Conservation (phyloP, 2,329 filamentous ascomycete species). For the Fusarium bactridioides region DNA sequence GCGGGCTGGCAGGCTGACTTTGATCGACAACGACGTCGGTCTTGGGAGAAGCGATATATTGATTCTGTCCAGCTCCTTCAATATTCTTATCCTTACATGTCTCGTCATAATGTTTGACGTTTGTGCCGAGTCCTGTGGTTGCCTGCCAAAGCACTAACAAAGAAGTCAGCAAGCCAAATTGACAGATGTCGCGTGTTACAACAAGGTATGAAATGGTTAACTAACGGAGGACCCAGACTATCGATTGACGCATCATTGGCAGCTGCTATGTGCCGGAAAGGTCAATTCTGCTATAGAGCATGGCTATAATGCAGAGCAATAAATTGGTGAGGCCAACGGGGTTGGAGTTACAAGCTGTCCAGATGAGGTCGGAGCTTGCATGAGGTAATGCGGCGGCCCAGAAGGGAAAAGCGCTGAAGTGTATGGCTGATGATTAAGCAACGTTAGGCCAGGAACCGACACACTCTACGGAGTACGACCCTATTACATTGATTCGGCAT, state of each 20-base stretch:
- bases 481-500: background rate
- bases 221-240: slow-evolving; percentile 54
- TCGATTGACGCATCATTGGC: slow-evolving; percentile 52
- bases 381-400: slow-evolving; percentile 39
- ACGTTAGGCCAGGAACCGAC: slow-evolving; percentile 1
- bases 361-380: slow-evolving; percentile 39
- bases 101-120: slow-evolving; percentile 50
- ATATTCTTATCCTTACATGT: slow-evolving; percentile 42
- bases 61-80: slow-evolving; percentile 40
- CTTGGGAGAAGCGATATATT: slow-evolving; percentile 45
- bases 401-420: slow-evolving; percentile 10
- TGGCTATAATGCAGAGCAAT: slow-evolving; percentile 38
- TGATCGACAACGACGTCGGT: slow-evolving; percentile 44
- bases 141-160: slow-evolving; percentile 58
- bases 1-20: slow-evolving; percentile 39
- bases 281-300: slow-evolving; percentile 38
- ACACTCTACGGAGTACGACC: background rate
- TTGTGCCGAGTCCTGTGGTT: slow-evolving; percentile 47
- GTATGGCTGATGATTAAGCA: slow-evolving; percentile 8
- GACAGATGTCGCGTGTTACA: slow-evolving; percentile 34
- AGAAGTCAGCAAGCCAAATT: slow-evolving; percentile 36
- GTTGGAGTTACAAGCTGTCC: slow-evolving; percentile 44
- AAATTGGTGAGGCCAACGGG: slow-evolving; percentile 16
- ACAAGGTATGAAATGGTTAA: background rate
- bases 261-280: slow-evolving; percentile 46